phyloP scores from a whole-genome alignment of 129 eudicot genomes.

The Chrysanthemum makinoi region DNA sequence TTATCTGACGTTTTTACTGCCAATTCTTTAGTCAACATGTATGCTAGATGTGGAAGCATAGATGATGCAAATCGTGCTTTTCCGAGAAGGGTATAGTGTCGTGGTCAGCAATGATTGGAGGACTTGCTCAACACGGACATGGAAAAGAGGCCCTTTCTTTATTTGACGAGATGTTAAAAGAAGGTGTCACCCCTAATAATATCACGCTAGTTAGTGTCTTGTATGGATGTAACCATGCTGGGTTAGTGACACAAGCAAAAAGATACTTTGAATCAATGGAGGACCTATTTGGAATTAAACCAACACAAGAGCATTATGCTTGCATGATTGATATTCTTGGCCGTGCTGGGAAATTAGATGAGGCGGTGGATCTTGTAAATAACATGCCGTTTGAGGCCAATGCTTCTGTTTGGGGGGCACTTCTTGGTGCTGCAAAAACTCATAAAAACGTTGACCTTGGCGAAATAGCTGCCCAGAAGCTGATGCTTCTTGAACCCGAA shows the following conservation, averaged over 20 bases:
- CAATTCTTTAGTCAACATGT: slow-evolving; percentile 84
- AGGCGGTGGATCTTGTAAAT: slow-evolving; percentile 63
- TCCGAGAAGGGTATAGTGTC: slow-evolving; percentile 67
- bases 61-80: slow-evolving; percentile 68
- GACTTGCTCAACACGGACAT: slow-evolving; percentile 86
- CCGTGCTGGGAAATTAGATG: slow-evolving; percentile 64
- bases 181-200: slow-evolving; percentile 63
- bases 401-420: slow-evolving; percentile 83
- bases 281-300: slow-evolving; percentile 47
- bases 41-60: slow-evolving; percentile 86
- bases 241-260: slow-evolving; percentile 64
- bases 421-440: slow-evolving; percentile 85
- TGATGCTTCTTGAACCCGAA: slow-evolving; percentile 65
- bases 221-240: slow-evolving; percentile 84
- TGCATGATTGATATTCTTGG: slow-evolving; percentile 90
- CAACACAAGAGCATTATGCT: slow-evolving; percentile 82
- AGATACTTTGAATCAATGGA: slow-evolving; percentile 60
- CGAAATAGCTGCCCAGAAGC: slow-evolving; percentile 61
- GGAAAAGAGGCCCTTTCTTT: slow-evolving; percentile 68
- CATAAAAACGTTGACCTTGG: slow-evolving; percentile 82
- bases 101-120: slow-evolving; percentile 89
- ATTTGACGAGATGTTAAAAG: slow-evolving; percentile 64
- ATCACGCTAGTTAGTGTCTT: slow-evolving; percentile 82
- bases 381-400: slow-evolving; percentile 85
- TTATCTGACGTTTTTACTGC: slow-evolving; percentile 63